Conservation (phyloP, 805 yeast genomes). For the Starmera dryadoides region DNA sequence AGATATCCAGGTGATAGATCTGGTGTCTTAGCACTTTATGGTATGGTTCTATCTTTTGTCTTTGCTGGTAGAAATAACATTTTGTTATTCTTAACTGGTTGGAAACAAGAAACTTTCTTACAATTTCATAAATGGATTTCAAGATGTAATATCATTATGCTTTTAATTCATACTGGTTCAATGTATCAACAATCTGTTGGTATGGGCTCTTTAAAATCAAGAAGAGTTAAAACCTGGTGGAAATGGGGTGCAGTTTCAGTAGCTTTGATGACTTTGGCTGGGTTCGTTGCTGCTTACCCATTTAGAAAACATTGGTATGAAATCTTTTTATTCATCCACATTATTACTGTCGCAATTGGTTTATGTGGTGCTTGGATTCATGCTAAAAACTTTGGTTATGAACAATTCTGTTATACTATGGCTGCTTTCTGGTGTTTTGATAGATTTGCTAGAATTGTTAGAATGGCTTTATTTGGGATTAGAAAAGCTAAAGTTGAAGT, state of each 20-base stretch:
- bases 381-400: constrained; percentile 40
- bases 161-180: constrained; percentile 15
- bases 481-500: constrained; percentile 18
- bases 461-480: constrained; percentile 16
- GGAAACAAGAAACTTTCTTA: constrained; percentile 60
- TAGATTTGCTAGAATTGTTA: constrained; percentile 33
- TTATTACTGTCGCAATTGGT: constrained; percentile 44
- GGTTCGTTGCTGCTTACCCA: constrained; percentile 22
- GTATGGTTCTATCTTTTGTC: constrained; percentile 46
- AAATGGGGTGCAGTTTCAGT: constrained; percentile 15
- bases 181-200: constrained; percentile 16
- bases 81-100: constrained; percentile 52
- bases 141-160: constrained; percentile 28
- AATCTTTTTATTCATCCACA: constrained; percentile 48
- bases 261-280: constrained; percentile 3
- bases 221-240: constrained; percentile 11
- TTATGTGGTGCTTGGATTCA: constrained; percentile 55
- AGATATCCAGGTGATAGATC: constrained; percentile 22
- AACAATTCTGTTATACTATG: constrained; percentile 30
- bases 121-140: constrained; percentile 62
- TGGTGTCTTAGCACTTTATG: constrained; percentile 20
- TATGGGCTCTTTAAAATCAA: constrained; percentile 4
- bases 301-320: constrained; percentile 56
- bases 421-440: constrained; percentile 44
- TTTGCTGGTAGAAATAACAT: constrained; percentile 74